Conservation (phyloP, 2,329 filamentous ascomycete genomes). For the Ascochyta pisi region DNA sequence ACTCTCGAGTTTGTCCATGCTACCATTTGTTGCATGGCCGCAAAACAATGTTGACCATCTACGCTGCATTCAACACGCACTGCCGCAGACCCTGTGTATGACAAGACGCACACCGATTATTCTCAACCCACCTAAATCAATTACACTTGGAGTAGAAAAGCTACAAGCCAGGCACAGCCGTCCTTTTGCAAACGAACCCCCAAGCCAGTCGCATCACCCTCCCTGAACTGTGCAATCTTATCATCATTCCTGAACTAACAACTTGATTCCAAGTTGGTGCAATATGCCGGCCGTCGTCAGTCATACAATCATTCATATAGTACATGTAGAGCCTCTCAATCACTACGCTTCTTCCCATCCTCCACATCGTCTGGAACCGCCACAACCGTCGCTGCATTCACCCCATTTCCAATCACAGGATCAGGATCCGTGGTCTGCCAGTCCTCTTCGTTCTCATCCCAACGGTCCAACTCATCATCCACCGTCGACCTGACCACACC, state of each 20-base stretch:
- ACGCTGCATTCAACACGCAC: not conserved
- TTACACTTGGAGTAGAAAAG: not conserved
- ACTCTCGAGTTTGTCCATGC: not conserved
- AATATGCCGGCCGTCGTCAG: not conserved
- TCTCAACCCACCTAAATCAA: not conserved
- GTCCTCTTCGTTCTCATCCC: slow-evolving; percentile 84
- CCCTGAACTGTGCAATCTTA: no score
- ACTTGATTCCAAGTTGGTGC: not conserved
- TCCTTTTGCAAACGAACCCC: no score
- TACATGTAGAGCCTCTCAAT: slow-evolving; percentile 39
- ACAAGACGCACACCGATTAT: not conserved
- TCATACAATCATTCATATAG: not conserved
- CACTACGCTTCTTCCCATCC: slow-evolving; percentile 52
- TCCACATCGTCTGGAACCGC: slow-evolving; percentile 29
- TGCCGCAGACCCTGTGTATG: slow-evolving; percentile 11
- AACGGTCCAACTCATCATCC: slow-evolving; percentile 88
- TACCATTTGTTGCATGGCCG: not conserved
- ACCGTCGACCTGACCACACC: slow-evolving; percentile 64
- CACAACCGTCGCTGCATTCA: slow-evolving; percentile 24
- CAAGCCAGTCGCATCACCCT: no score
- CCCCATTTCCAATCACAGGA: slow-evolving; percentile 32
- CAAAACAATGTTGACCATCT: not conserved
- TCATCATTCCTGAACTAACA: no score
- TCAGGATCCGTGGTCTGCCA: slow-evolving; percentile 67
- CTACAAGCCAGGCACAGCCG: no score